Percentiles rank a stretch among this genome's conserved stretches.
These are phyloP conservation scores for Diaporthe sp. DNA, from an alignment of 2,329 filamentous ascomycete species.

Conservation along the genomic window DNA sequence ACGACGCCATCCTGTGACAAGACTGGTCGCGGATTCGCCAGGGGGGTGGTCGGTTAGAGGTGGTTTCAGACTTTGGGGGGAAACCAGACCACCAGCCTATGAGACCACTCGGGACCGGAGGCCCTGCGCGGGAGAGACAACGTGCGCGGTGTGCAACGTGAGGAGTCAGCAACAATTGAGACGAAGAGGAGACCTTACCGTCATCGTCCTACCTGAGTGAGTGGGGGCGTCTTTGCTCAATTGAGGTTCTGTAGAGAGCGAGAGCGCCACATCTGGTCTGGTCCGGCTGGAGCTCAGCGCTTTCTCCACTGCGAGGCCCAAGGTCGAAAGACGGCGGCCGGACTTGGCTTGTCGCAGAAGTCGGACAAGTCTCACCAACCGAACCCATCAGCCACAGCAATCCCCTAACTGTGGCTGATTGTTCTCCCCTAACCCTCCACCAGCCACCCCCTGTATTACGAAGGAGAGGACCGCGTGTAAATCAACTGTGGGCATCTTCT, in stretches of 20 bases:
- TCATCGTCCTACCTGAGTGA: background rate
- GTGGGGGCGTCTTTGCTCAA: background rate
- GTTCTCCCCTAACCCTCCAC: background rate
- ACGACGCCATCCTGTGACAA: constrained; percentile 32
- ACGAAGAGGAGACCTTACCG: constrained; percentile 12
- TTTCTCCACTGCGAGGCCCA: background rate
- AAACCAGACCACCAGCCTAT: constrained; percentile 36
- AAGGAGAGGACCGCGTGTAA: background rate
- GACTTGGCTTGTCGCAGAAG: constrained; percentile 27
- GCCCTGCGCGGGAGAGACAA: background rate
- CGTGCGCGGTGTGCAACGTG: background rate
- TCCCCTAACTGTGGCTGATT: background rate
- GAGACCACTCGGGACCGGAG: constrained; percentile 12
- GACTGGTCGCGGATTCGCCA: constrained; percentile 31
- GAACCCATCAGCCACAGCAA: background rate
- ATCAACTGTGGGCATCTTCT: background rate
- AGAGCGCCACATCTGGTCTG: background rate
- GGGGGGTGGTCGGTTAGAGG: constrained; percentile 33
- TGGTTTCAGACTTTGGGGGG: constrained; percentile 37
- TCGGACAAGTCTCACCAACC: background rate
- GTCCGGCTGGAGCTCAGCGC: background rate
- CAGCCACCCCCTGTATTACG: constrained; percentile 1
- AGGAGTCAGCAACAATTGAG: constrained; percentile 4
- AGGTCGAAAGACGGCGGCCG: background rate
- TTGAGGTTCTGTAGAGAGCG: constrained; percentile 3